Conservation (phyloP, 169 alveolate genomes). For the Amoebophrya sp. region DNA sequence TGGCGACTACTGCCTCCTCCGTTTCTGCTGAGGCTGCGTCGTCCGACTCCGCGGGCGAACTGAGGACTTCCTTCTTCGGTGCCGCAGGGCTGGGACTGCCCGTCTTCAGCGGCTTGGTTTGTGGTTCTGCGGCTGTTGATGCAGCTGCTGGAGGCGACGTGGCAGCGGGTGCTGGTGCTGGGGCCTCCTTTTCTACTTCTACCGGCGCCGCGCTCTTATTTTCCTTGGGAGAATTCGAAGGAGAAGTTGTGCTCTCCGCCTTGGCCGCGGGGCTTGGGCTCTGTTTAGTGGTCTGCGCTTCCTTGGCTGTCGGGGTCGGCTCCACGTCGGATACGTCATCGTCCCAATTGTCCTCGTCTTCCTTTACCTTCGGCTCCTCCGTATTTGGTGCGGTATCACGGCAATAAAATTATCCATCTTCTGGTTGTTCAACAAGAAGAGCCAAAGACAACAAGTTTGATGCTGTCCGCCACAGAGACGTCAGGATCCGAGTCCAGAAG, state of each 20-base stretch:
- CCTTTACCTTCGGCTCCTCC: background rate
- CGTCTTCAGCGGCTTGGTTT: too few species aligned
- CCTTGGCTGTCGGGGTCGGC: too few species aligned
- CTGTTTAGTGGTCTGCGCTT: background rate
- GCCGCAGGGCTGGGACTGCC: too few species aligned
- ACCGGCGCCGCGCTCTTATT: background rate
- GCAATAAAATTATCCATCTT: too few species aligned
- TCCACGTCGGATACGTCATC: background rate
- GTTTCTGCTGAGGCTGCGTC: constrained; percentile 1
- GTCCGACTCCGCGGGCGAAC: background rate
- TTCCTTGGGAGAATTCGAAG: background rate
- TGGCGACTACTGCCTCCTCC: constrained; percentile 33
- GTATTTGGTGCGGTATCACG: too few species aligned
- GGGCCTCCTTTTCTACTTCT: background rate
- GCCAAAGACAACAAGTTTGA: too few species aligned
- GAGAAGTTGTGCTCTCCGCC: too few species aligned
- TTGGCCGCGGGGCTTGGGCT: too few species aligned
- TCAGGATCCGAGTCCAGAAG: too few species aligned
- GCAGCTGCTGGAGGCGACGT: background rate
- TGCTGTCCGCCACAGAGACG: too few species aligned
- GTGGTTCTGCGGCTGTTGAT: background rate
- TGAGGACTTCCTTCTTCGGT: background rate
- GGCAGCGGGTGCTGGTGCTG: background rate
- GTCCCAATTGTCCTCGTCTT: background rate
- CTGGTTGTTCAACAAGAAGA: background rate